phyloP scores from a whole-genome alignment of 164 flowering plant genomes.

The Nymphaea thermarum region DNA sequence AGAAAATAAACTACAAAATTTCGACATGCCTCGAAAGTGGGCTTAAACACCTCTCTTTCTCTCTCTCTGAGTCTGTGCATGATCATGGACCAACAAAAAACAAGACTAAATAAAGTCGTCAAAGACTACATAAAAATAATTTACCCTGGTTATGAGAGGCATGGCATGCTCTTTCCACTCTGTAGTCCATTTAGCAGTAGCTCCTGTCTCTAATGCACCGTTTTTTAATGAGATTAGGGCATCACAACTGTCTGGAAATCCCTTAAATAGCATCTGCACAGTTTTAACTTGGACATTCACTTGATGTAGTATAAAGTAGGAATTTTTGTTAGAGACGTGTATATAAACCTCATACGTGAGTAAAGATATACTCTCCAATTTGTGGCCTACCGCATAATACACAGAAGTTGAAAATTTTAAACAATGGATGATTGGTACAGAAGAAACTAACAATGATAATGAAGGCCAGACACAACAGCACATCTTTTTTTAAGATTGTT shows the following conservation, averaged over 20 bases:
- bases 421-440: background rate
- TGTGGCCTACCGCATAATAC: background rate
- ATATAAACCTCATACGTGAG: background rate
- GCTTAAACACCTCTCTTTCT: too few species aligned
- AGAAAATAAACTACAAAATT: too few species aligned
- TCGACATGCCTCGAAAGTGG: too few species aligned
- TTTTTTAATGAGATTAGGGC: conserved; percentile 35
- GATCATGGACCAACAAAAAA: too few species aligned
- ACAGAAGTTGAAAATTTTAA: background rate
- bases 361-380: background rate
- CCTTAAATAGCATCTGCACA: conserved; percentile 76
- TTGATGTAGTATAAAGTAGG: background rate
- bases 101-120: too few species aligned
- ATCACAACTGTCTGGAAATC: conserved; percentile 66
- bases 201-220: conserved; percentile 44
- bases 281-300: background rate
- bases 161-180: conserved; percentile 90
- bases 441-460: background rate
- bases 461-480: background rate
- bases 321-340: background rate
- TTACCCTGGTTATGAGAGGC: conserved; percentile 65
- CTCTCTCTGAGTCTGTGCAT: too few species aligned
- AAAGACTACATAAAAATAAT: conserved; percentile 1
- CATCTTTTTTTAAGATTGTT: background rate
- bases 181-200: conserved; percentile 61